phyloP scores from a whole-genome alignment of 2,329 filamentous ascomycete species.

The Diaporthe nobilis region DNA sequence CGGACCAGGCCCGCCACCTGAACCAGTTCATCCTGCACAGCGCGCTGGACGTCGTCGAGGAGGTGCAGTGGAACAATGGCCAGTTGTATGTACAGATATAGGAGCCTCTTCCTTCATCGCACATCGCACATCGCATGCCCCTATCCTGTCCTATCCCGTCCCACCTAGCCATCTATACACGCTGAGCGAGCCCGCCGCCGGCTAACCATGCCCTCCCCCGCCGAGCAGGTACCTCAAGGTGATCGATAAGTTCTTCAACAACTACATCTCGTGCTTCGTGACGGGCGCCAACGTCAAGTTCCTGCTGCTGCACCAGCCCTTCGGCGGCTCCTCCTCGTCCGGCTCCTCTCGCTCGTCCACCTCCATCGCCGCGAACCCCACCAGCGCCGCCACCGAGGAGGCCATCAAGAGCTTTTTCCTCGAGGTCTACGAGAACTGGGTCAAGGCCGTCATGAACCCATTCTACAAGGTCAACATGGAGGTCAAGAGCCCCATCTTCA shows the following conservation, averaged over 20 bases:
- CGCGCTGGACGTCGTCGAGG: conserved; percentile 93
- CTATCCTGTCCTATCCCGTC: not conserved
- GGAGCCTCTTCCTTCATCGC: conserved; percentile 42
- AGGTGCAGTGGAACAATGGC: conserved; percentile 91
- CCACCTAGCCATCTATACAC: not conserved
- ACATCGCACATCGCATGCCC: no score
- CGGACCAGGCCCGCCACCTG: conserved; percentile 89
- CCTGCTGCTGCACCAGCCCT: conserved; percentile 90
- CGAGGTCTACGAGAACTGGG: conserved; percentile 96
- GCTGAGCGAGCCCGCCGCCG: not conserved
- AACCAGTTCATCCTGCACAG: conserved; percentile 98
- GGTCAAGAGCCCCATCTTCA: conserved; percentile 89
- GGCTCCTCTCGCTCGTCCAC: conserved; percentile 69
- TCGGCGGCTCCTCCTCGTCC: conserved; percentile 53
- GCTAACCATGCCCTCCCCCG: not conserved
- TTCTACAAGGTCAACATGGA: conserved; percentile 92
- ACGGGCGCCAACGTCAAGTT: conserved; percentile 95
- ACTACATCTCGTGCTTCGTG: conserved; percentile 94
- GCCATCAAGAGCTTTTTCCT: conserved; percentile 94
- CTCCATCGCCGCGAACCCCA: conserved; percentile 87
- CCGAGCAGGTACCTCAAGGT: conserved; percentile 88
- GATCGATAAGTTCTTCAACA: conserved; percentile 96
- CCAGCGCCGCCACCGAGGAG: conserved; percentile 91
- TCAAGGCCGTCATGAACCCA: conserved; percentile 97
- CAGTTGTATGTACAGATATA: conserved; percentile 75